phyloP scores from a whole-genome alignment of 805 yeast species.

The Cyberlindnera euphorbiiphila region DNA sequence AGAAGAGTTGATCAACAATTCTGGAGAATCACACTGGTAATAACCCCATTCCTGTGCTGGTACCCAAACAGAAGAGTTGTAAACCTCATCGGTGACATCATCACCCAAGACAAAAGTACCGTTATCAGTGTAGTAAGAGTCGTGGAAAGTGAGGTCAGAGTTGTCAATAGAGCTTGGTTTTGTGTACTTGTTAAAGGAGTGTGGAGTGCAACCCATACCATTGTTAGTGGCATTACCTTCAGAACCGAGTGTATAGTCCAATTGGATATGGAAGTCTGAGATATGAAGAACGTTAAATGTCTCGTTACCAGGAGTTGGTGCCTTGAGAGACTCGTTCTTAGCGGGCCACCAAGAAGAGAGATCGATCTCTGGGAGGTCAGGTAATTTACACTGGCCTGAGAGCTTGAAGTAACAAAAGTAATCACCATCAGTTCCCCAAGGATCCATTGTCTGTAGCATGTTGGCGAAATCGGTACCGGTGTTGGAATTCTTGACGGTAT shows the following conservation, averaged over 20 bases:
- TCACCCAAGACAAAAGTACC: conserved; percentile 33
- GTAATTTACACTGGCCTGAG: conserved; percentile 46
- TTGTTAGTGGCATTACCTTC: conserved; percentile 52
- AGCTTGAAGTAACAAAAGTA: conserved; percentile 56
- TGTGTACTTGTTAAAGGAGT: conserved; percentile 14
- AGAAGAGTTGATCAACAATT: conserved; percentile 54
- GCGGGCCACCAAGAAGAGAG: conserved; percentile 41
- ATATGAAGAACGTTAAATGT: conserved; percentile 61
- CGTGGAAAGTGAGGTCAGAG: conserved; percentile 28
- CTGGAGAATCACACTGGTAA: conserved; percentile 66
- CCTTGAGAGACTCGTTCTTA: conserved; percentile 37
- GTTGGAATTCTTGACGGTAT: conserved; percentile 34
- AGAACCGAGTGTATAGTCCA: conserved; percentile 48
- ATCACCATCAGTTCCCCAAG: conserved; percentile 50
- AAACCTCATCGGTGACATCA: conserved; percentile 22
- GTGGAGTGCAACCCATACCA: conserved; percentile 58
- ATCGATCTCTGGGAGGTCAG: conserved; percentile 48
- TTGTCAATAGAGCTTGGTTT: conserved; percentile 16
- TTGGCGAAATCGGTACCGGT: conserved; percentile 48
- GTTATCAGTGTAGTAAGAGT: conserved; percentile 29
- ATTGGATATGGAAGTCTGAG: conserved; percentile 62
- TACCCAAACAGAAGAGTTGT: conserved; percentile 36
- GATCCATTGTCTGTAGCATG: conserved; percentile 47
- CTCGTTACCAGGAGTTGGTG: conserved; percentile 41
- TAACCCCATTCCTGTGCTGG: conserved; percentile 63